Conservation (phyloP, 2,329 filamentous ascomycete genomes). For the Madurella mycetomatis region DNA sequence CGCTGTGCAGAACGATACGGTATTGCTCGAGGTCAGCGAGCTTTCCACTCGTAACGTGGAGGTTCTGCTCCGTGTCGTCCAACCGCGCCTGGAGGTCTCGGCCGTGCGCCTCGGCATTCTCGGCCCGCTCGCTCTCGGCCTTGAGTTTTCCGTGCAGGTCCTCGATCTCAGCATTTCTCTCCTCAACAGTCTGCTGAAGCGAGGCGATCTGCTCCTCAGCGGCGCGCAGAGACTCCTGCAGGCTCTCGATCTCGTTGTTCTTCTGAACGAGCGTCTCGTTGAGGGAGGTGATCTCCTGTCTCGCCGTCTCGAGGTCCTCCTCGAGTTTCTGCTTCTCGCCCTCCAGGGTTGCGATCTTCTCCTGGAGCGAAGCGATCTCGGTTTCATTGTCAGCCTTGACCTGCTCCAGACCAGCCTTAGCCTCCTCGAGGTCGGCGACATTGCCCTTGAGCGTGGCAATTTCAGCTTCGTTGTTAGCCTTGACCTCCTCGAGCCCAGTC, state of each 20-base stretch:
- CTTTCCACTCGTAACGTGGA: slow-evolving; percentile 22
- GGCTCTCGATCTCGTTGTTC: slow-evolving; percentile 22
- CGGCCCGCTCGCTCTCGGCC: slow-evolving; percentile 22
- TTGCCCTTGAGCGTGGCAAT: slow-evolving; percentile 21
- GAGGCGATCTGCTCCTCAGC: slow-evolving; percentile 25
- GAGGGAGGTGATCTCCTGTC: slow-evolving; percentile 21
- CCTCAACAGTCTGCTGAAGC: slow-evolving; percentile 25
- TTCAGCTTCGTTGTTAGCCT: slow-evolving; percentile 24
- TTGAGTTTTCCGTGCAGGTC: slow-evolving; percentile 25
- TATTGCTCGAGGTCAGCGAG: slow-evolving; percentile 30
- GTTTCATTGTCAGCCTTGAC: slow-evolving; percentile 20
- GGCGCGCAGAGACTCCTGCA: slow-evolving; percentile 22
- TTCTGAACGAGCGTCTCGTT: slow-evolving; percentile 20
- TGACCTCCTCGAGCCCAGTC: slow-evolving; percentile 22
- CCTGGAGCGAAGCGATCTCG: slow-evolving; percentile 23
- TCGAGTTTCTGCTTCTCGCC: slow-evolving; percentile 24
- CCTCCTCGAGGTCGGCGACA: slow-evolving; percentile 17
- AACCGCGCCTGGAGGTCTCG: slow-evolving; percentile 25
- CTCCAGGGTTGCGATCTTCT: slow-evolving; percentile 18
- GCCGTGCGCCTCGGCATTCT: slow-evolving; percentile 23
- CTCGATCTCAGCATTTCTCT: slow-evolving; percentile 24
- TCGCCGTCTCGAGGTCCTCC: slow-evolving; percentile 21
- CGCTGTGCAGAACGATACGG: slow-evolving; percentile 27
- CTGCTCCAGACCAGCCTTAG: slow-evolving; percentile 19
- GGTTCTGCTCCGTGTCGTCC: slow-evolving; percentile 22